Evolutionary conservation across 2,329 filamentous ascomycete species (phyloP).

Genomic region (Ophiostoma novo-ulmi): DNA sequence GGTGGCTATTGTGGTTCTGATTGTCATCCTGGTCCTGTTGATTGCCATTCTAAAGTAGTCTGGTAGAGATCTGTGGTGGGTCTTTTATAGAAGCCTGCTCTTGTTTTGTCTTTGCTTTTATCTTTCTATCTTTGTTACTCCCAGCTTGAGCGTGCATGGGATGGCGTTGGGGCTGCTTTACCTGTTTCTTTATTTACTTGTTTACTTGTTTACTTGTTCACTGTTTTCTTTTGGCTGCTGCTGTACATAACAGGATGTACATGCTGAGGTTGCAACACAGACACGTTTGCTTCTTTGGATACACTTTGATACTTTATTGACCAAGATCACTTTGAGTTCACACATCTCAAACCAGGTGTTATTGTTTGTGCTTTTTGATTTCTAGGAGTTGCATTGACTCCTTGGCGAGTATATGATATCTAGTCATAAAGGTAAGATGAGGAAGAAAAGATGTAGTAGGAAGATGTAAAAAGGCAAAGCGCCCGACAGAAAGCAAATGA

Average conservation of each 20-base stretch:
- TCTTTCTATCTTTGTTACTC: background rate
- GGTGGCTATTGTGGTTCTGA: constrained; percentile 73
- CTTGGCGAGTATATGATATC: background rate
- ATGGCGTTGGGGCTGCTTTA: background rate
- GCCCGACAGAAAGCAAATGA: background rate
- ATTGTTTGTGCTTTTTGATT: background rate
- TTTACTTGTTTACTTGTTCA: background rate
- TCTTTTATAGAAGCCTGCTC: background rate
- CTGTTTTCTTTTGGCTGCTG: background rate
- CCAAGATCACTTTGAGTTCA: background rate
- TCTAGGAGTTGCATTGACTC: background rate
- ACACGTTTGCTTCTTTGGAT: constrained; percentile 11
- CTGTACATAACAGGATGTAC: background rate
- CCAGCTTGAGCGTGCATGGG: constrained; percentile 7
- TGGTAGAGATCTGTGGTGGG: background rate
- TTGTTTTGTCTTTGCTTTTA: background rate
- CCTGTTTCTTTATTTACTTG: background rate
- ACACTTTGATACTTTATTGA: constrained; percentile 1
- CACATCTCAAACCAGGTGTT: background rate
- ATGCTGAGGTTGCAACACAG: background rate
- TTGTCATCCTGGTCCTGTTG: constrained; percentile 73
- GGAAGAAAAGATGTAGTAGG: background rate
- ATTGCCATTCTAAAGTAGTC: constrained; percentile 72
- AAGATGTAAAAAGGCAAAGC: background rate
- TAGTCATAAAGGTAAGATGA: constrained; percentile 8